Conservation (phyloP, 208 protist species). For the Phytomonas francai region DNA sequence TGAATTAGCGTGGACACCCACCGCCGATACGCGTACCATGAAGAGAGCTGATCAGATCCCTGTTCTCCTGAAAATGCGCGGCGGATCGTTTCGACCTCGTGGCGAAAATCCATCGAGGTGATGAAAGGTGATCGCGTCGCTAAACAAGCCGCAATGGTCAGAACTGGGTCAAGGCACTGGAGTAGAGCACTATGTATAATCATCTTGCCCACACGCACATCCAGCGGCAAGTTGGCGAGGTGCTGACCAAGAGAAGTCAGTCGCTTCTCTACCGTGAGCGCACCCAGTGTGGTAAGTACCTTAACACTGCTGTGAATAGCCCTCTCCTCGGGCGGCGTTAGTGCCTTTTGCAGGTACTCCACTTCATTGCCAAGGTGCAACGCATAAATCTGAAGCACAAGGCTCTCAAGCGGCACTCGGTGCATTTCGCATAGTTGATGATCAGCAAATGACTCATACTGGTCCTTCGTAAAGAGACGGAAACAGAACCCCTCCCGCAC, state of each 20-base stretch:
- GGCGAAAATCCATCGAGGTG: slow-evolving; percentile 81
- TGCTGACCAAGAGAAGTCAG: slow-evolving; percentile 90
- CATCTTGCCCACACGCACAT: slow-evolving; percentile 92
- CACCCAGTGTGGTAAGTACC: slow-evolving; percentile 77
- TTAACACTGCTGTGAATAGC: slow-evolving; percentile 82
- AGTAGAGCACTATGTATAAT: slow-evolving; percentile 93
- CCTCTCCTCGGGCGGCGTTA: slow-evolving; percentile 73
- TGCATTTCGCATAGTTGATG: slow-evolving; percentile 95
- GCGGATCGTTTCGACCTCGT: slow-evolving; percentile 77
- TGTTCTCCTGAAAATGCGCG: slow-evolving; percentile 56
- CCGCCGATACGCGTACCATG: slow-evolving; percentile 83
- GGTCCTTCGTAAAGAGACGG: slow-evolving; percentile 88
- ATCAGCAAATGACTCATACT: slow-evolving; percentile 75
- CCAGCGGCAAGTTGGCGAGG: slow-evolving; percentile 88
- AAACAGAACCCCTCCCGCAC: slow-evolving; percentile 94
- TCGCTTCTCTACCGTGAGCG: slow-evolving; percentile 70
- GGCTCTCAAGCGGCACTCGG: slow-evolving; percentile 92
- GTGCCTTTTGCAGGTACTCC: slow-evolving; percentile 82
- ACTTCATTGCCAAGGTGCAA: slow-evolving; percentile 84
- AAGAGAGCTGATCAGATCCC: slow-evolving; percentile 83
- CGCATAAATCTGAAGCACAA: slow-evolving; percentile 92
- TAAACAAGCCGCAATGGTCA: slow-evolving; percentile 94
- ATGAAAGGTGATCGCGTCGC: slow-evolving; percentile 87
- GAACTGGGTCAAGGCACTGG: slow-evolving; percentile 92
- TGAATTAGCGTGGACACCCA: slow-evolving; percentile 50